Percentiles rank a stretch among this genome's conserved stretches.
phyloP scores from a whole-genome alignment of 495 filamentous ascomycete genomes.

The Aspergillus affinis region DNA sequence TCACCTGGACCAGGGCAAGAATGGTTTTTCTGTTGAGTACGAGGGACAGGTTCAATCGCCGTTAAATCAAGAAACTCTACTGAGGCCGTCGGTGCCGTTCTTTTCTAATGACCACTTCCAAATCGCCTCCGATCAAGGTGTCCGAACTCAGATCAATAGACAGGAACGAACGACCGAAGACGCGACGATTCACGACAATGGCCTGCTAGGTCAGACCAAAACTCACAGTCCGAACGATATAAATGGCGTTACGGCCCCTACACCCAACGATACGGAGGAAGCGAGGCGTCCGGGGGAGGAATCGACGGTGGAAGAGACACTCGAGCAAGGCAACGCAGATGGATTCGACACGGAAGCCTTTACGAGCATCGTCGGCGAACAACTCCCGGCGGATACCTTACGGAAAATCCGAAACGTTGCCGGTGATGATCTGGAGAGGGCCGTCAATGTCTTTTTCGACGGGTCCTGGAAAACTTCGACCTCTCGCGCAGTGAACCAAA shows the following conservation, averaged over 20 bases:
- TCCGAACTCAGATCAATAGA: background rate
- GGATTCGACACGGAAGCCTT: slow-evolving; percentile 71
- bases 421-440: slow-evolving; percentile 61
- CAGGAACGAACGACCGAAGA: background rate
- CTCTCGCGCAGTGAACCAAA: slow-evolving; percentile 11
- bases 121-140: background rate
- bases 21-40: background rate
- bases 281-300: background rate
- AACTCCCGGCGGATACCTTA: slow-evolving; percentile 53
- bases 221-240: background rate
- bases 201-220: background rate
- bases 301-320: background rate
- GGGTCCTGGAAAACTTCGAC: slow-evolving; percentile 75
- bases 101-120: background rate
- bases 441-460: slow-evolving; percentile 87
- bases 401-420: slow-evolving; percentile 56
- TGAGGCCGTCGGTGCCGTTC: background rate
- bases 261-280: background rate
- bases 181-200: background rate
- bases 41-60: background rate
- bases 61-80: background rate
- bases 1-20: background rate
- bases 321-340: slow-evolving; percentile 9
- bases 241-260: background rate
- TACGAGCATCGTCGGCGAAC: slow-evolving; percentile 66